Conservation (phyloP, 305 asterid genomes). For the Solanum chacoense region DNA sequence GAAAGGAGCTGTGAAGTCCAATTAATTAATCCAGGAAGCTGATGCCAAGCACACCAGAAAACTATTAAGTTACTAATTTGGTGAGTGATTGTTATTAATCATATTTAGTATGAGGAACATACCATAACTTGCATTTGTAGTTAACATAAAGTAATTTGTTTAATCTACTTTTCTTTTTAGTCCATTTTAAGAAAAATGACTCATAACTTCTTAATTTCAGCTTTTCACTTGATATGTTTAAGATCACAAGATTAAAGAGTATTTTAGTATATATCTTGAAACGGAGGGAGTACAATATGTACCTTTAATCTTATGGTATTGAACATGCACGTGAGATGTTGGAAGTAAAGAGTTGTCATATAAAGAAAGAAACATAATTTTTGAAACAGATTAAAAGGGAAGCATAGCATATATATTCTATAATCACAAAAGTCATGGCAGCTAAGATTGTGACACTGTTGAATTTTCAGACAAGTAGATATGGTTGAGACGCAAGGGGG, state of each 20-base stretch:
- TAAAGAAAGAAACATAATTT: background rate
- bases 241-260: background rate
- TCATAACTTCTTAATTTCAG: background rate
- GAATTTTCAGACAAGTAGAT: background rate
- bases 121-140: background rate
- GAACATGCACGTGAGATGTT: background rate
- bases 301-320: background rate
- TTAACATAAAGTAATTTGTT: background rate
- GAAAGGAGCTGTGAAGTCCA: background rate
- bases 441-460: background rate
- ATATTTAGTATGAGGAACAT: background rate
- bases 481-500: background rate
- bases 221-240: background rate
- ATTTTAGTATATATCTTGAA: background rate
- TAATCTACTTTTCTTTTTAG: background rate
- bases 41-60: background rate
- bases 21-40: background rate
- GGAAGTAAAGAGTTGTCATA: background rate
- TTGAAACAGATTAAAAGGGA: background rate
- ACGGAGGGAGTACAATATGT: background rate
- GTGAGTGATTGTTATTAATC: background rate
- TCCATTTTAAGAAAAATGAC: background rate
- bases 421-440: background rate
- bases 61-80: background rate
- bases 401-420: background rate